Conservation (phyloP, 2,329 filamentous ascomycete genomes). For the Xylaria sp. region DNA sequence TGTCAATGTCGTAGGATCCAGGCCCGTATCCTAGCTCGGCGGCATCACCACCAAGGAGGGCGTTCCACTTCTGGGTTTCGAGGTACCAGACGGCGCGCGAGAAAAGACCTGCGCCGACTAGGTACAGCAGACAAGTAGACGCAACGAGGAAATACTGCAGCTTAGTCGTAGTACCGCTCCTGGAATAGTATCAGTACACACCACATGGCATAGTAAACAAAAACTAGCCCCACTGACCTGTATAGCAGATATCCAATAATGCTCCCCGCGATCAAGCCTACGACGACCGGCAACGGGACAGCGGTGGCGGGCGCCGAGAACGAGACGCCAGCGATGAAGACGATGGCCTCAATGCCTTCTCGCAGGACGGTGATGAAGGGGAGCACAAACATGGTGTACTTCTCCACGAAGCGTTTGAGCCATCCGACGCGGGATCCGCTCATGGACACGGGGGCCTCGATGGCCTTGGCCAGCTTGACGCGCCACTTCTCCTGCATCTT, state of each 20-base stretch:
- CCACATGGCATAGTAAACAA: neutral
- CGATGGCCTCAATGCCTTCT: slow-evolving; percentile 86
- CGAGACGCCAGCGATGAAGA: slow-evolving; percentile 87
- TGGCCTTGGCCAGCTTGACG: slow-evolving; percentile 78
- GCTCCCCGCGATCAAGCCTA: slow-evolving; percentile 74
- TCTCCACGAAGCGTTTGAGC: slow-evolving; percentile 74
- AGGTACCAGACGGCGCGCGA: slow-evolving; percentile 81
- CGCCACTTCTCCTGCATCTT: slow-evolving; percentile 91
- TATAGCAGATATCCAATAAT: slow-evolving; percentile 80
- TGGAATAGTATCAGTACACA: slow-evolving; percentile 39
- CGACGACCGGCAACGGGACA: slow-evolving; percentile 80
- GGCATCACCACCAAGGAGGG: slow-evolving; percentile 68
- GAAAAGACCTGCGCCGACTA: slow-evolving; percentile 85
- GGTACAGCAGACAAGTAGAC: slow-evolving; percentile 85
- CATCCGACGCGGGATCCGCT: slow-evolving; percentile 55
- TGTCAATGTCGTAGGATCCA: slow-evolving; percentile 81
- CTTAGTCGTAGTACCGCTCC: slow-evolving; percentile 71
- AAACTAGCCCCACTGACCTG: slow-evolving; percentile 65
- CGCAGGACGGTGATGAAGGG: slow-evolving; percentile 90
- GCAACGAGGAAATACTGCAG: slow-evolving; percentile 83
- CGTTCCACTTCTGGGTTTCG: slow-evolving; percentile 76
- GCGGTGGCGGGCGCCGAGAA: slow-evolving; percentile 79
- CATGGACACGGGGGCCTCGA: slow-evolving; percentile 64
- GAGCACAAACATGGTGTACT: slow-evolving; percentile 86
- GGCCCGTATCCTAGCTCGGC: slow-evolving; percentile 66